Conservation (phyloP, 1,284 basidiomycete genomes). For the Rhodofomes roseus region DNA sequence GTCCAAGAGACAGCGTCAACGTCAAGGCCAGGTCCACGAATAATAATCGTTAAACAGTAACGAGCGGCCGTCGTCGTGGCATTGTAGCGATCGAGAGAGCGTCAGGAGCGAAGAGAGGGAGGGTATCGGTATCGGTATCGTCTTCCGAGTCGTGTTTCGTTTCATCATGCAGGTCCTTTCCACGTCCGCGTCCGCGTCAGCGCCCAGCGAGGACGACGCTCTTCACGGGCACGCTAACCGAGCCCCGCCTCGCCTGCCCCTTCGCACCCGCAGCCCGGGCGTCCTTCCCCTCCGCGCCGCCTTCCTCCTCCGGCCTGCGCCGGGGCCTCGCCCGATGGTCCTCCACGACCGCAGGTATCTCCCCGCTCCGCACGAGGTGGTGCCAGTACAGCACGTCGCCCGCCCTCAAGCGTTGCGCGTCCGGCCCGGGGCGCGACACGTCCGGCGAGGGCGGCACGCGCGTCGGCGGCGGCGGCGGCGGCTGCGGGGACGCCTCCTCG, state of each 20-base stretch:
- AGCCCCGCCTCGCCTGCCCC: background rate
- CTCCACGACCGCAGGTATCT: slow-evolving; percentile 64
- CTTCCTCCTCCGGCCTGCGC: background rate
- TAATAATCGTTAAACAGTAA: background rate
- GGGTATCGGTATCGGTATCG: too few relatives aligned
- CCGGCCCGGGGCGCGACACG: too few relatives aligned
- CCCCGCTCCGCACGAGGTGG: slow-evolving; percentile 68
- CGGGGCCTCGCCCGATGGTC: slow-evolving; percentile 44
- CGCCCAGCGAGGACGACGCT: slow-evolving; percentile 1
- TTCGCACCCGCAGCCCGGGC: background rate
- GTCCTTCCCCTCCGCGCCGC: background rate
- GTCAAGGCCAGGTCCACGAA: background rate
- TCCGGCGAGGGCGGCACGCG: background rate
- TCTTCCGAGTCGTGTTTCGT: too few relatives aligned
- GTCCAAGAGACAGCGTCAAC: background rate
- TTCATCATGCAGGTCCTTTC: background rate
- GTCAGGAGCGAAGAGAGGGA: too few relatives aligned
- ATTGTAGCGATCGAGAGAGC: background rate
- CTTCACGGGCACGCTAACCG: background rate
- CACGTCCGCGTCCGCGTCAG: background rate
- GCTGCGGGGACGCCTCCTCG: background rate
- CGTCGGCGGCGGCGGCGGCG: background rate
- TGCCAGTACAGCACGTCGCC: slow-evolving; percentile 81
- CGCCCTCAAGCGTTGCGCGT: slow-evolving; percentile 39
- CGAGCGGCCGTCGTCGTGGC: background rate